These are phyloP conservation scores for Erodium texanum DNA, from an alignment of 441 rosid species.

Conservation along the genomic window DNA sequence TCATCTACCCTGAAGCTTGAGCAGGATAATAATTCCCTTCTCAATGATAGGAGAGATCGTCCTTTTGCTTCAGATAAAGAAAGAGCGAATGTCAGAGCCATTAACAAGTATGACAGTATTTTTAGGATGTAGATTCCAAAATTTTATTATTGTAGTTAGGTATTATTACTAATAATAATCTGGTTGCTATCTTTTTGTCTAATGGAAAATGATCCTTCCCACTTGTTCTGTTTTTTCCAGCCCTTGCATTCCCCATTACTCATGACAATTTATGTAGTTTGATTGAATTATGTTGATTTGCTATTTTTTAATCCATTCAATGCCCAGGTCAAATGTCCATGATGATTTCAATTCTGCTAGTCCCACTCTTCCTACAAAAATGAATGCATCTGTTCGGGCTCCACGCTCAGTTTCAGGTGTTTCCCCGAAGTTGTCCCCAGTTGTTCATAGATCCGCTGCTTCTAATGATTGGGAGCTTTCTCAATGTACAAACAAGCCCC, in stretches of 20 bases:
- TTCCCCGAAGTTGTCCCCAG: constrained; percentile 61
- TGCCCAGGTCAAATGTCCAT: constrained; percentile 55
- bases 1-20: constrained; percentile 59
- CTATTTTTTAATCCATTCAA: constrained; percentile 17
- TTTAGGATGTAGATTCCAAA: constrained; percentile 1
- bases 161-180: neutral
- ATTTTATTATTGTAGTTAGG: neutral
- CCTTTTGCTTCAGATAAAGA: constrained; percentile 71
- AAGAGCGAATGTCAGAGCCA: constrained; percentile 59
- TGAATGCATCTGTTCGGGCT: constrained; percentile 62
- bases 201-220: neutral
- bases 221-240: constrained; percentile 3
- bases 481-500: constrained; percentile 71
- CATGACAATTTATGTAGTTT: neutral
- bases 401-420: constrained; percentile 69
- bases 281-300: constrained; percentile 10
- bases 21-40: constrained; percentile 45
- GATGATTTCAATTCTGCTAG: constrained; percentile 81
- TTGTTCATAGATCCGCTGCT: constrained; percentile 56
- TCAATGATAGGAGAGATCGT: constrained; percentile 74
- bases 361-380: constrained; percentile 64
- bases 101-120: constrained; percentile 58
- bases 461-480: constrained; percentile 83
- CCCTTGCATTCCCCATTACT: neutral
- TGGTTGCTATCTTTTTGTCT: neutral